Conservation (phyloP, 352 stramenopile species). For the Globisporangium apiculatum region DNA sequence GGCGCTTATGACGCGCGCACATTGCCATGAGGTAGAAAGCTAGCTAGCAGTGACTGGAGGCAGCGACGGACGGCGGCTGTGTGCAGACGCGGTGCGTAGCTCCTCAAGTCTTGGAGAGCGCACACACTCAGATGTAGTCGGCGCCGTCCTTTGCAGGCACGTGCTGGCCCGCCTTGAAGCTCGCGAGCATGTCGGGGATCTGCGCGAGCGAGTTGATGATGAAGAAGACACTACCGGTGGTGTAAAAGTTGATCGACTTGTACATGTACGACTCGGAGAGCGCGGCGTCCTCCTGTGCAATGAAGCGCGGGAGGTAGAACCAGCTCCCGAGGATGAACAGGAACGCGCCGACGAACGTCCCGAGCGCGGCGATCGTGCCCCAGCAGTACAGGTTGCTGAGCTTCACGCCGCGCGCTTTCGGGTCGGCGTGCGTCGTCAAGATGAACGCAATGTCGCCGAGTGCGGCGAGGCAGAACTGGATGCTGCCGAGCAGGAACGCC, state of each 20-base stretch:
- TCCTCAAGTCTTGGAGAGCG: no score
- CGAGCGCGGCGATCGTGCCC: slow-evolving; percentile 33
- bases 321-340: slow-evolving; percentile 76
- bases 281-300: slow-evolving; percentile 42
- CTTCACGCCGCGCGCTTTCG: slow-evolving; percentile 31
- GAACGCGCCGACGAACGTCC: slow-evolving; percentile 57
- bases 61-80: no score
- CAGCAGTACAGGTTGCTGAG: slow-evolving; percentile 53
- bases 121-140: slow-evolving; percentile 16
- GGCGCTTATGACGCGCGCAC: no score
- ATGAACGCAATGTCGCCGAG: slow-evolving; percentile 64
- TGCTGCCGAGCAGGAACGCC: slow-evolving; percentile 64
- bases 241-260: slow-evolving; percentile 68
- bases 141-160: slow-evolving; percentile 20
- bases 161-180: slow-evolving; percentile 26
- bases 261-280: slow-evolving; percentile 60
- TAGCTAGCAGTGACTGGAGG: no score
- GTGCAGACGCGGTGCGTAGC: no score
- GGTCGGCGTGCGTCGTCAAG: slow-evolving; percentile 49
- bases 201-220: slow-evolving; percentile 57
- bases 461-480: slow-evolving; percentile 53
- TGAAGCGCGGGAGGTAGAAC: slow-evolving; percentile 77
- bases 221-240: slow-evolving; percentile 71
- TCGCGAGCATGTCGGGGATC: slow-evolving; percentile 41
- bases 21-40: no score